Evolutionary conservation across 2,329 filamentous ascomycete genomes (phyloP), one percentile per base, ranked within the genome.

Genomic region (Phyllosticta citribraziliensis): DNA sequence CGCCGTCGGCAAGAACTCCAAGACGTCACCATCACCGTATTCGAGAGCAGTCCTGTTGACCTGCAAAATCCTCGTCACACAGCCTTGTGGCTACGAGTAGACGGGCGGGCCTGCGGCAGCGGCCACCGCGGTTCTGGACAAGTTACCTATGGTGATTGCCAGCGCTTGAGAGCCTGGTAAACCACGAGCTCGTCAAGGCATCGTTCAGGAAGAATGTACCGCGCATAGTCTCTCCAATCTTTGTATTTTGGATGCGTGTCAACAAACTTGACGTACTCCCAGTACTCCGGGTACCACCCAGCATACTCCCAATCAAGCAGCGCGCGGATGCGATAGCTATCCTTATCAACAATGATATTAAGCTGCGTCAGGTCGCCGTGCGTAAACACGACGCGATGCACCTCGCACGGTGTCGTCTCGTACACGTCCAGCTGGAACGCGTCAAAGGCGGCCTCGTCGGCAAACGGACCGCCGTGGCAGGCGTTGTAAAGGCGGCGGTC

Each of bases 211-310:
- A 52, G 19, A 20, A 52, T 52, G n/a, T n/a, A 19, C 10, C 5
- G 17, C 51, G 22, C 53, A 19, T 55, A 55, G 5, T 55, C 53
- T 27, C 24, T 11, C 53, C 53, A 55, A 30, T 55, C 53, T 20
- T 17, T 55, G 17, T 27, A 1, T 19, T 55, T 52, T 27, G 60
- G 10, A 52, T 17, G 19, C 17, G 57, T 58, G 52, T 63, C 56
- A 17, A 63, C 56, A 17, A 65, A 64, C 53, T 65, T 64, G 51
- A 63, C 55, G 35, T 63, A 64, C 12, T 66, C 65, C 65, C 61
- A 64, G 33, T 66, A 40, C 52, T 65, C 64, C 2, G 65, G 63
- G 55, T 63, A 65, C 61, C 63, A 66, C 4, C 64, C 65, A 24
- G 59, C 63, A 20, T 33, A 52, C 17, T 64, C 64, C 64, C 63